Conservation (phyloP, 2,329 filamentous ascomycete species). For the Massarina eburnea region DNA sequence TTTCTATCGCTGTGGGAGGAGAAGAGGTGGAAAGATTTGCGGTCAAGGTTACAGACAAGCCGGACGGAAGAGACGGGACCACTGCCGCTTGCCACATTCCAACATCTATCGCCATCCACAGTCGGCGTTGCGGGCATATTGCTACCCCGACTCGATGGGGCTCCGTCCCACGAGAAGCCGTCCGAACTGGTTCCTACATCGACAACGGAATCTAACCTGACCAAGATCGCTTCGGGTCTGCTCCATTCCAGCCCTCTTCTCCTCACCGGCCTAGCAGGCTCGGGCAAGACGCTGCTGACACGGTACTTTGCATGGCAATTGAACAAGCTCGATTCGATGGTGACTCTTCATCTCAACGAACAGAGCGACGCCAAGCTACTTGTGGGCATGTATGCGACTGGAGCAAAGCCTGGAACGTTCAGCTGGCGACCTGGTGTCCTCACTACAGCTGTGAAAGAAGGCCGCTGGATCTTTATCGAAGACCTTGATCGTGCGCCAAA, state of each 20-base stretch:
- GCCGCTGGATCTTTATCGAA: conserved; percentile 95
- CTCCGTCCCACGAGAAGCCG: conserved; percentile 26
- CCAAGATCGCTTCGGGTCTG: conserved; percentile 67
- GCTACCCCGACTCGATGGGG: conserved; percentile 40
- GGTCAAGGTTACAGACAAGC: conserved; percentile 11
- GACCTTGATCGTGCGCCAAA: conserved; percentile 93
- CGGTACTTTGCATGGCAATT: conserved; percentile 80
- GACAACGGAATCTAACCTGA: conserved; percentile 73
- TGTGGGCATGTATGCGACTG: conserved; percentile 90
- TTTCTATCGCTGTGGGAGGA: conserved; percentile 70
- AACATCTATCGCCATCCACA: conserved; percentile 33
- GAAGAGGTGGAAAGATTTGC: conserved; percentile 49
- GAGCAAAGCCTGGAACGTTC: conserved; percentile 84
- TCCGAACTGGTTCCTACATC: conserved; percentile 60
- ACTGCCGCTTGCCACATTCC: conserved; percentile 6
- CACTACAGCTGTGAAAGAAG: conserved; percentile 90
- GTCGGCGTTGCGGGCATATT: conserved; percentile 41
- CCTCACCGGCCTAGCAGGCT: conserved; percentile 78
- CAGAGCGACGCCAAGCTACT: conserved; percentile 98
- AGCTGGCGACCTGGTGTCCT: conserved; percentile 89
- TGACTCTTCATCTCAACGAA: conserved; percentile 94
- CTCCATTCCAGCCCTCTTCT: conserved; percentile 72
- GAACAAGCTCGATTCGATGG: conserved; percentile 77
- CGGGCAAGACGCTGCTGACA: conserved; percentile 86
- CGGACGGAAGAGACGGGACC: neutral